Evolutionary conservation across 2,329 filamentous ascomycete species (phyloP).

Genomic region (Westerdykella aurantiaca): DNA sequence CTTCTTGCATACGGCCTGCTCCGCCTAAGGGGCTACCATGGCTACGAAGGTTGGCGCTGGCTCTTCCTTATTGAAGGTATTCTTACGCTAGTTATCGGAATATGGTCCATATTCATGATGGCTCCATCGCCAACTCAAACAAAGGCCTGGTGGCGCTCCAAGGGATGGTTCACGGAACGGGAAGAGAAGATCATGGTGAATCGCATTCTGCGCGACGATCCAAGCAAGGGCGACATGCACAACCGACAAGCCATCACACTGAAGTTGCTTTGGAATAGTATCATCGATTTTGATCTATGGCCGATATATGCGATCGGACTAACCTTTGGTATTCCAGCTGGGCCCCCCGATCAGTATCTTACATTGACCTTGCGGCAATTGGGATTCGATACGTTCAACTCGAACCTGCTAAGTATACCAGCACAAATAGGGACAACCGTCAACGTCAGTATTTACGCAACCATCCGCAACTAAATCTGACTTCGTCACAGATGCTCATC

Average conservation of each 20-base stretch:
- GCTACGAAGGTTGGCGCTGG: slow-evolving; percentile 38
- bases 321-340: slow-evolving; percentile 9
- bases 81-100: slow-evolving; percentile 16
- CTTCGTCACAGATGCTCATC: slow-evolving; percentile 31
- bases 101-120: slow-evolving; percentile 23
- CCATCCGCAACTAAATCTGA: slow-evolving; percentile 14
- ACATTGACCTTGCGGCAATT: slow-evolving; percentile 53
- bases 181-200: slow-evolving; percentile 64
- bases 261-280: slow-evolving; percentile 11
- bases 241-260: slow-evolving; percentile 18
- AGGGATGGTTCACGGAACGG: slow-evolving; percentile 59
- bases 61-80: slow-evolving; percentile 45
- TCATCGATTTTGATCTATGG: slow-evolving; percentile 18
- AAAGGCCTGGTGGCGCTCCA: slow-evolving; percentile 16
- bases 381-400: slow-evolving; percentile 57
- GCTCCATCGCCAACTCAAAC: slow-evolving; percentile 55
- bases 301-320: slow-evolving; percentile 18
- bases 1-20: slow-evolving; percentile 36
- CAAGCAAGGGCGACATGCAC: slow-evolving; percentile 50
- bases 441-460: slow-evolving; percentile 1
- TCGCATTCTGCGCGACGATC: slow-evolving; percentile 54
- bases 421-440: slow-evolving; percentile 7
- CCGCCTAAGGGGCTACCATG: slow-evolving; percentile 36
- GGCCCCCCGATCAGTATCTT: slow-evolving; percentile 31
- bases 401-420: slow-evolving; percentile 57